A percentile compares a stretch with the other conserved stretches of the same genome.
Conservation (phyloP, 2,329 filamentous ascomycete species). For the Colletotrichum abscissum region DNA sequence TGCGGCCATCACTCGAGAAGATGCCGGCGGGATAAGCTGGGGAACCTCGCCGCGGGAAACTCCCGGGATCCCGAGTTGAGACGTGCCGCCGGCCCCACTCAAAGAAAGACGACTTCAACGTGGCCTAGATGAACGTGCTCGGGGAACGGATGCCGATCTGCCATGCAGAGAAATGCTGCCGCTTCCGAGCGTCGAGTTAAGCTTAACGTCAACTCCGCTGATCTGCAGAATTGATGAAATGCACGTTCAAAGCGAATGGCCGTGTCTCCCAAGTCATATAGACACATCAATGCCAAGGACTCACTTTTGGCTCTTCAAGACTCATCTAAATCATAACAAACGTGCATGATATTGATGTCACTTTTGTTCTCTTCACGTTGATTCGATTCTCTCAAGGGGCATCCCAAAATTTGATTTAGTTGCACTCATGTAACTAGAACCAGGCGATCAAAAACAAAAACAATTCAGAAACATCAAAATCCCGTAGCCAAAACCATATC, state of each 20-base stretch:
- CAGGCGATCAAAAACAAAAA: no score
- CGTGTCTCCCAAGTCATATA: no score
- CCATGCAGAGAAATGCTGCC: neutral
- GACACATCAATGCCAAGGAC: no score
- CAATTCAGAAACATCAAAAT: neutral
- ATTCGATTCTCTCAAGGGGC: no score
- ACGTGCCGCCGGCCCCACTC: neutral
- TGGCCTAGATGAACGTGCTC: neutral
- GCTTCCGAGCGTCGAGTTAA: neutral
- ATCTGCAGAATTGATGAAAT: neutral
- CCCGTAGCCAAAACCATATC: neutral
- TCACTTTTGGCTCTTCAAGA: no score
- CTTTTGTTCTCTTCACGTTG: no score
- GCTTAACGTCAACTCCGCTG: neutral
- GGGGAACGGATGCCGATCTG: neutral
- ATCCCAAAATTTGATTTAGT: no score
- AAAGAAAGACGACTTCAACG: neutral
- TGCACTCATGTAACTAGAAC: no score
- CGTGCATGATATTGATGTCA: no score
- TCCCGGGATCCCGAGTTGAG: neutral
- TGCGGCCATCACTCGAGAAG: neutral
- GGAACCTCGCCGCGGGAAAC: neutral
- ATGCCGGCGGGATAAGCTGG: neutral
- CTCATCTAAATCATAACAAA: no score
- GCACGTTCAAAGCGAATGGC: neutral